Evolutionary conservation across 371 early-diverging fungal species (phyloP), one percentile per base, ranked within the genome.

Genomic region (Phascolomyces articulosus): DNA sequence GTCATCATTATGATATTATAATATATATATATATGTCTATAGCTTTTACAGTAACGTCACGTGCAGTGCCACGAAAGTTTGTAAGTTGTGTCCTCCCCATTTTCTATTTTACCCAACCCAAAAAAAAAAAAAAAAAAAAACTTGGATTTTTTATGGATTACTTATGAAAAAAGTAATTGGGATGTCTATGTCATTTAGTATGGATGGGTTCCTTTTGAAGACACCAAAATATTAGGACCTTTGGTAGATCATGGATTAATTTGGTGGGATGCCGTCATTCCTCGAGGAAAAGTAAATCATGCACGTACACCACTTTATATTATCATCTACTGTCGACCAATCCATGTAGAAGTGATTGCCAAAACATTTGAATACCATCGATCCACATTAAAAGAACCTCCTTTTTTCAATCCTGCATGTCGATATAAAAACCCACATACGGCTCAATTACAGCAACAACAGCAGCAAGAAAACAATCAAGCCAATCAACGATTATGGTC

Each of bases 221-320:
- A 75, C 26, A 82, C 83, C 10, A 68, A 66, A 34, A 58, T 79
- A 18, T 59, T 82, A n/a, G 83, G 83, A 0, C 83, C 83, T 1
- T 58, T 82, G 13, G 70, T 70, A 4, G 80, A 82, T 13, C 59
- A 64, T 27, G 55, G 63, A 3, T 27, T 75, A 41, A 68, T 78
- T 21, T 82, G 83, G 83, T 78, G 79, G 78, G 83, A 83, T 29
- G 74, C 77, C 7, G 60, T 80, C 20, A 78, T 83, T 69, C 83
- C 83, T 9, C 66, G 74, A 21, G 67, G 62, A 38, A 78, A 76
- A 56, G 71, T 62, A 2, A 82, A 66, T 11, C 57, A 51, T 10
- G 57, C 63, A 20, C 73, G 78, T 3, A 70, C 73, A 3, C 83
- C 83, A 16, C 49, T 82, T 0, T 77, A 63, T 38, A 69, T 82